Conservation (phyloP, 768 basidiomycete species). For the Boletus sensibilis region DNA sequence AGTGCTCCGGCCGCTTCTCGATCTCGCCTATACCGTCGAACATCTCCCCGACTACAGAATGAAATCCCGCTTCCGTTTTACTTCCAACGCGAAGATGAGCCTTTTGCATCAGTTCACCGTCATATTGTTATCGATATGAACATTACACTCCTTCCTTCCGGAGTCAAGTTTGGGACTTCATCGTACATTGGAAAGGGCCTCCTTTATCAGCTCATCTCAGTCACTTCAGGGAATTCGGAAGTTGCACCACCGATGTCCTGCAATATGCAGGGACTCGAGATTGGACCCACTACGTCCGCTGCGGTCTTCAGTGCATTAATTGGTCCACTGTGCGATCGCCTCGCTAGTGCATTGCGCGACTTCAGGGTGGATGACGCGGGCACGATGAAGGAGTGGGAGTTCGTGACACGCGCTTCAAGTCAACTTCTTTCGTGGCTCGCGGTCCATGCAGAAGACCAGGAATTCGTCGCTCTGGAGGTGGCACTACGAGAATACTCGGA, state of each 20-base stretch:
- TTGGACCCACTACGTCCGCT: conserved; percentile 44
- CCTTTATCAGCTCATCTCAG: conserved; percentile 54
- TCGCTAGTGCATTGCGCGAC: conserved; percentile 39
- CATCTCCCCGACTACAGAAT: conserved; percentile 8
- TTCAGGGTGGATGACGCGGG: conserved; percentile 26
- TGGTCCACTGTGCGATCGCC: conserved; percentile 46
- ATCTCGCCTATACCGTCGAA: conserved; percentile 16
- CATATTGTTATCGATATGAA: conserved; percentile 49
- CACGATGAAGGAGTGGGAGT: conserved; percentile 39
- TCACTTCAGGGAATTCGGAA: conserved; percentile 32
- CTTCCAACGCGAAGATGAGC: conserved; percentile 13
- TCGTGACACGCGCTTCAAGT: conserved; percentile 39
- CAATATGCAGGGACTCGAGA: conserved; percentile 39
- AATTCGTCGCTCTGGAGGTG: conserved; percentile 29
- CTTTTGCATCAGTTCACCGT: conserved; percentile 5
- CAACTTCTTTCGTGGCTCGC: conserved; percentile 49
- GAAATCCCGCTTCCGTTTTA: conserved; percentile 15
- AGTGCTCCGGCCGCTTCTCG: conserved; percentile 6
- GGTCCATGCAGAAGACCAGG: conserved; percentile 35
- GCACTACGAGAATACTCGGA: conserved; percentile 39
- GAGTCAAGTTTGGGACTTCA: conserved; percentile 47
- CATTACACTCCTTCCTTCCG: conserved; percentile 49
- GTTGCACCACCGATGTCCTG: conserved; percentile 31
- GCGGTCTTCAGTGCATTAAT: conserved; percentile 45
- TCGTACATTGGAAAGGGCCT: conserved; percentile 62